phyloP scores from a whole-genome alignment of 306 rosid genomes.

The Cicer yamashitae region DNA sequence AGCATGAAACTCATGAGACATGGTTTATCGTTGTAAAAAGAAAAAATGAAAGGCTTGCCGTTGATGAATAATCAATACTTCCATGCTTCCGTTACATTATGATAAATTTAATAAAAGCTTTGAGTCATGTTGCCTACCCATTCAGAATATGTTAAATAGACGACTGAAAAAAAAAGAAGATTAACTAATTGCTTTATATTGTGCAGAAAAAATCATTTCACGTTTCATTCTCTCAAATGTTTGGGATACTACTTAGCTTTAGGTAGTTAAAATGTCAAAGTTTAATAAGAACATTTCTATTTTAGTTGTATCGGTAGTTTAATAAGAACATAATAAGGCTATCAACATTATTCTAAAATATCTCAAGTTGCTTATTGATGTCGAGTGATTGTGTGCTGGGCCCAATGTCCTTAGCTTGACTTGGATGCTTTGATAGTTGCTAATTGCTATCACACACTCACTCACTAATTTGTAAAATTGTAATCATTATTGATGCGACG shows the following conservation, averaged over 20 bases:
- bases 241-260: background rate
- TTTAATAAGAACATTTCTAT: constrained; percentile 1
- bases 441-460: background rate
- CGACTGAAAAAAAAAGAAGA: no score
- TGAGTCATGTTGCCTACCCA: no score
- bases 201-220: background rate
- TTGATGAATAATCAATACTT: no score
- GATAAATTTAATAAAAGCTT: no score
- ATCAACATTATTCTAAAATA: constrained; percentile 23
- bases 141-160: no score
- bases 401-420: constrained; percentile 1
- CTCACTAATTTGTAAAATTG: background rate
- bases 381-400: constrained; percentile 18
- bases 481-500: constrained; percentile 41
- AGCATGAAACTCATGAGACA: no score
- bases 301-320: background rate
- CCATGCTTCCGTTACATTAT: no score
- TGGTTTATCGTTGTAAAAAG: no score
- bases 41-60: no score
- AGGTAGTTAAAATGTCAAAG: background rate
- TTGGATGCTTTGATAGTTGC: constrained; percentile 14
- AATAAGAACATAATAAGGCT: constrained; percentile 14
- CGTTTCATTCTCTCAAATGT: background rate
- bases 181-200: no score
- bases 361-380: constrained; percentile 20